Conservation (phyloP, 2,329 filamentous ascomycete genomes). For the Apiospora arundinis region DNA sequence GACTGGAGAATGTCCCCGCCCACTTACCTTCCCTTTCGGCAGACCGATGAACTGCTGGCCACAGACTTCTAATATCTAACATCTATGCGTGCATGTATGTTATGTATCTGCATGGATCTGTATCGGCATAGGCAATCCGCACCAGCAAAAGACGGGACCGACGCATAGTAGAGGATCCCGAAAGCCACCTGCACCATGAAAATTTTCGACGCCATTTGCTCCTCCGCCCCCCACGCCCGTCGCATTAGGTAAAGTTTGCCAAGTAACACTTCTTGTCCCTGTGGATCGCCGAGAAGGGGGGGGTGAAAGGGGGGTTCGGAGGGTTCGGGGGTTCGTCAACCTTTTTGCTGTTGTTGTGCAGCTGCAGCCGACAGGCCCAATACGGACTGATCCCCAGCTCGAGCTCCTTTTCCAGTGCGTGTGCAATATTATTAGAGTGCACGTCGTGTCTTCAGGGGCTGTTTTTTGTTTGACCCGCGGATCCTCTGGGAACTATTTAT, state of each 20-base stretch:
- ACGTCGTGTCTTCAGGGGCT: background rate
- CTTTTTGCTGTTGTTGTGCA: background rate
- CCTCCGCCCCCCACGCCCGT: background rate
- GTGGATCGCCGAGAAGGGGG: slow-evolving; percentile 9
- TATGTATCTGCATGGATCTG: background rate
- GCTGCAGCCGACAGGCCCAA: too few species aligned
- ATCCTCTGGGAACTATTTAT: background rate
- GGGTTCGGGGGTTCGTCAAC: background rate
- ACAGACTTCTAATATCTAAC: too few species aligned
- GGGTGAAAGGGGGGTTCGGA: background rate
- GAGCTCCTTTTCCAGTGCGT: background rate
- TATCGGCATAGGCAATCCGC: background rate
- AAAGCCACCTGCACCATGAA: slow-evolving; percentile 11
- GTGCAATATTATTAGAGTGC: background rate
- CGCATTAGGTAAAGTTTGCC: slow-evolving; percentile 18
- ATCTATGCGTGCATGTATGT: too few species aligned
- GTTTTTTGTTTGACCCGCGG: background rate
- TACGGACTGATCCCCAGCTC: too few species aligned
- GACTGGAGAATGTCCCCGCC: background rate
- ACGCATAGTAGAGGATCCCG: background rate
- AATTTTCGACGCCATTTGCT: slow-evolving; percentile 13
- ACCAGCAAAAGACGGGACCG: background rate
- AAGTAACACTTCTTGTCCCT: background rate
- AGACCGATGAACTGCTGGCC: background rate
- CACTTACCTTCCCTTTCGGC: slow-evolving; percentile 7